phyloP scores from a whole-genome alignment of 2,329 filamentous ascomycete species.

The Fusarium subglutinans region DNA sequence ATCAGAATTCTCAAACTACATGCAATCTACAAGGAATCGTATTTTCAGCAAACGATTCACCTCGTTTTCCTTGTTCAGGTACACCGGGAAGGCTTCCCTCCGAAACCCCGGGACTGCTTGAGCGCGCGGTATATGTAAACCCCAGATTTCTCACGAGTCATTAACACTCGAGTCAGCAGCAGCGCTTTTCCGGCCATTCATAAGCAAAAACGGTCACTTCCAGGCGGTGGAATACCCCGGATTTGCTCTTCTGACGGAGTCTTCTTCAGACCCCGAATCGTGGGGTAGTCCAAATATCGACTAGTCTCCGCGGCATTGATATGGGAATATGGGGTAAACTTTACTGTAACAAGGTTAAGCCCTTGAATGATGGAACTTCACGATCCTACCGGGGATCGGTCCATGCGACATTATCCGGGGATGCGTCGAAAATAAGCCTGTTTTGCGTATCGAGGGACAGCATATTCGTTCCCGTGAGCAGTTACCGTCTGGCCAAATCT shows the following conservation, averaged over 20 bases:
- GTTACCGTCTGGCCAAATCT: background rate
- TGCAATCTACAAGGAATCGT: rapidly evolving
- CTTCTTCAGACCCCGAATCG: background rate
- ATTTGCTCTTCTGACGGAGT: background rate
- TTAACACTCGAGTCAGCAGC: background rate
- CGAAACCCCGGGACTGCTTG: background rate
- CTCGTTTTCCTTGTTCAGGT: background rate
- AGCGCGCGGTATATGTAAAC: background rate
- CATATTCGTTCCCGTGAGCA: background rate
- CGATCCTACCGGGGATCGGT: background rate
- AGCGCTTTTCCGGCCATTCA: rapidly evolving
- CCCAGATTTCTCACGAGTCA: background rate
- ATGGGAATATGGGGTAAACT: background rate
- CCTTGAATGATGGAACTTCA: background rate
- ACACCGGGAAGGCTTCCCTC: too few relatives aligned
- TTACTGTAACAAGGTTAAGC: background rate
- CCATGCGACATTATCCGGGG: background rate
- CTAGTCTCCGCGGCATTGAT: conserved; percentile 9
- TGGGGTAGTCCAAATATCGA: conserved; percentile 5
- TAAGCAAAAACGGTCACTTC: rapidly evolving
- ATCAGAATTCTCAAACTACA: rapidly evolving
- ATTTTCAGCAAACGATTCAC: rapidly evolving
- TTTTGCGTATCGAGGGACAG: background rate
- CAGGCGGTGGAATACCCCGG: background rate
- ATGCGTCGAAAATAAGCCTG: background rate